phyloP scores from a whole-genome alignment of 345 rosid genomes.

The Camelina hispida region DNA sequence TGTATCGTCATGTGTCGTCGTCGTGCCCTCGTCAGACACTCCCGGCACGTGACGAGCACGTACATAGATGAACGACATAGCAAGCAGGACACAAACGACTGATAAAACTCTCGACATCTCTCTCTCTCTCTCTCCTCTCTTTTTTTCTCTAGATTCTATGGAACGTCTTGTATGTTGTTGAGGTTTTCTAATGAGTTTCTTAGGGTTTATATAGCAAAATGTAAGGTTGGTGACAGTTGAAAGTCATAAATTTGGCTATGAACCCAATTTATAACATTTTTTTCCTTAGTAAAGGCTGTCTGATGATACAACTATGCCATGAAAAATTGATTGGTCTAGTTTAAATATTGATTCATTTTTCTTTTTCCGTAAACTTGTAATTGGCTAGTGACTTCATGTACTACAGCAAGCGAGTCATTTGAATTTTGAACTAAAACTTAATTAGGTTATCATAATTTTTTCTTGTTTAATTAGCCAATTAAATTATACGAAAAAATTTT shows the following conservation, averaged over 20 bases:
- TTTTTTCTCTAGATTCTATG: neutral
- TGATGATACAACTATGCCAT: slow-evolving; percentile 38
- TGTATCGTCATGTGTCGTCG: slow-evolving; percentile 25
- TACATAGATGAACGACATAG: slow-evolving; percentile 30
- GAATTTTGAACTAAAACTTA: neutral
- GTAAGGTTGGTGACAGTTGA: slow-evolving; percentile 55
- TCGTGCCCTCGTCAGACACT: slow-evolving; percentile 19
- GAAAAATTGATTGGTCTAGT: slow-evolving; percentile 33
- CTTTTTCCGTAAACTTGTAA: neutral
- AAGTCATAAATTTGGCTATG: slow-evolving; percentile 46
- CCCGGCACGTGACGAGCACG: slow-evolving; percentile 44
- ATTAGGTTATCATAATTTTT: neutral
- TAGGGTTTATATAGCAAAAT: slow-evolving; percentile 47
- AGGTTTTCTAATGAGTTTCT: slow-evolving; percentile 29
- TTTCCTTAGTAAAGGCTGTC: slow-evolving; percentile 29
- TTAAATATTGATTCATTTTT: slow-evolving; percentile 2
- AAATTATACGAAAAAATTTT: neutral
- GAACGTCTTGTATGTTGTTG: slow-evolving; percentile 26
- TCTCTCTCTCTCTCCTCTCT: neutral
- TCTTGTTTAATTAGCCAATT: neutral
- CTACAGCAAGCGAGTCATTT: neutral
- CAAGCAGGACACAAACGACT: slow-evolving; percentile 35
- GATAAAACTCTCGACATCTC: slow-evolving; percentile 41
- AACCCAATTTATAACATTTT: slow-evolving; percentile 25
- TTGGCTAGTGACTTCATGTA: slow-evolving; percentile 26